phyloP scores from a whole-genome alignment of 805 yeast genomes.

The Ogataea pilisensis region DNA sequence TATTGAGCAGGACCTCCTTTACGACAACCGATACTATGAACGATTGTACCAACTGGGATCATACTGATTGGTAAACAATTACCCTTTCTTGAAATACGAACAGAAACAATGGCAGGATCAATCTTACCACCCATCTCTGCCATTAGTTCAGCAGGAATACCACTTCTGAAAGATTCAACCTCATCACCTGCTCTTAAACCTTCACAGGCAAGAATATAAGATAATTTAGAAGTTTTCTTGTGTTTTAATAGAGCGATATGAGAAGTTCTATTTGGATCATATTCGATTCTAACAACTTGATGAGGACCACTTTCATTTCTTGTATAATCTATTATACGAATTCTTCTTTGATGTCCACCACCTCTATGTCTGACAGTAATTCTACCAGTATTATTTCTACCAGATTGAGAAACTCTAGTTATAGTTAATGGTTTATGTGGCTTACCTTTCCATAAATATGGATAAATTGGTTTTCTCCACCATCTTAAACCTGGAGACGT shows the following conservation, averaged over 20 bases:
- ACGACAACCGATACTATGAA: conserved; percentile 81
- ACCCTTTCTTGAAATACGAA: conserved; percentile 86
- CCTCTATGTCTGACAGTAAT: conserved; percentile 94
- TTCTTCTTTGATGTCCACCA: conserved; percentile 91
- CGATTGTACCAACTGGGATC: conserved; percentile 92
- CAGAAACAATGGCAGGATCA: conserved; percentile 86
- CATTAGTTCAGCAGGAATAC: conserved; percentile 72
- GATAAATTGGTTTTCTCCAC: conserved; percentile 83
- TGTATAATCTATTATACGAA: conserved; percentile 74
- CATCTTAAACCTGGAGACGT: conserved; percentile 85
- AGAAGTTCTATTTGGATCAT: conserved; percentile 91
- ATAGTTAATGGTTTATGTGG: conserved; percentile 75
- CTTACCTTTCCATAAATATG: conserved; percentile 80
- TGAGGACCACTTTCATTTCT: conserved; percentile 69
- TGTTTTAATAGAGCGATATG: conserved; percentile 86
- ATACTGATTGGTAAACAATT: conserved; percentile 88
- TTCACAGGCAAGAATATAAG: conserved; percentile 86
- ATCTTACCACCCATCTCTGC: conserved; percentile 85
- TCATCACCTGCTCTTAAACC: conserved; percentile 91
- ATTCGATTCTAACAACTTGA: conserved; percentile 82
- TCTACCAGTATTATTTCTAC: conserved; percentile 84
- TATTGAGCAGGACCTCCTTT: conserved; percentile 78
- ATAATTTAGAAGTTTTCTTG: conserved; percentile 51
- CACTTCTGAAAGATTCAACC: conserved; percentile 85
- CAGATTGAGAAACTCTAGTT: conserved; percentile 69